These are phyloP conservation scores for Pseudomicrostroma phylloplanum DNA, from an alignment of 1,284 basidiomycete genomes.

Conservation along the genomic window DNA sequence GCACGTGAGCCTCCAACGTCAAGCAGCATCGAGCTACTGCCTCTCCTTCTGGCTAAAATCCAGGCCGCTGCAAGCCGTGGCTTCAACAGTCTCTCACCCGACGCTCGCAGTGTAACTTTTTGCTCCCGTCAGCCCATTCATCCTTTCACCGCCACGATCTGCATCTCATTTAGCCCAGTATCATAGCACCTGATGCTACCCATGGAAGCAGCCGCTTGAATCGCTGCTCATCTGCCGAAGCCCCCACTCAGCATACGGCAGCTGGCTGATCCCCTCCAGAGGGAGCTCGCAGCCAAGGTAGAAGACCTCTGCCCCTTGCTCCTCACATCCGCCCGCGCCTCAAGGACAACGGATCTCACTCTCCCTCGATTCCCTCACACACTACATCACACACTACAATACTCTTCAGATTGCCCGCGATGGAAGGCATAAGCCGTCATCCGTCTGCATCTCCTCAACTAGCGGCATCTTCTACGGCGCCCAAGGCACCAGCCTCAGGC, in stretches of 20 bases:
- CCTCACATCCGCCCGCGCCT: background rate
- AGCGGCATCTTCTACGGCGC: background rate
- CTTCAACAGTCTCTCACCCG: too few relatives aligned
- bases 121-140: background rate
- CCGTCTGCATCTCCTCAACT: background rate
- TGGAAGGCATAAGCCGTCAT: background rate
- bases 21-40: too few relatives aligned
- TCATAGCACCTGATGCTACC: too few relatives aligned
- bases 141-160: background rate
- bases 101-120: background rate
- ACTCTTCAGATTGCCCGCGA: background rate
- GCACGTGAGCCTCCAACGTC: too few relatives aligned
- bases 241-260: background rate
- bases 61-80: too few relatives aligned
- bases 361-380: too few relatives aligned
- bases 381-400: too few relatives aligned
- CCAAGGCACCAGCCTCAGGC: background rate
- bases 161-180: too few relatives aligned
- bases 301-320: background rate
- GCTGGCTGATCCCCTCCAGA: background rate
- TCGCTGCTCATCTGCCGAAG: background rate
- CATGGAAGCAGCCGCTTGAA: background rate
- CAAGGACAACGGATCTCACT: too few relatives aligned
- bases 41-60: too few relatives aligned
- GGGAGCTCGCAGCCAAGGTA: background rate